Base-by-base conservation (phyloP, 225 moss, liverwort and hornwort species). In the Pleurozium schreberi region DNA sequence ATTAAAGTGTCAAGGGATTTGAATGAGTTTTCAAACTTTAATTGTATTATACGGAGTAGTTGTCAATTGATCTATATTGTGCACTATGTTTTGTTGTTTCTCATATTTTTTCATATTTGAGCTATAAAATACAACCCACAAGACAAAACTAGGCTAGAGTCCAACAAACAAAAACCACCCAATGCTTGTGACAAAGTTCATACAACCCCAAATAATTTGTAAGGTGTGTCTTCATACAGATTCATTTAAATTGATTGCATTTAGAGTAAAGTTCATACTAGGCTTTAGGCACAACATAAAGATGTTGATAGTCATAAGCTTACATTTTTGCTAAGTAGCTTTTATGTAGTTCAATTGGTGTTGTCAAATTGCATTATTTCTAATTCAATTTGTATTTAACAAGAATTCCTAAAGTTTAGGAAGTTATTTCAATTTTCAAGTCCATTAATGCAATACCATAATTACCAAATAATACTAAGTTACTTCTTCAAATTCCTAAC, bases 291-390 rank as follows among this genome's bases (percentile, higher is more conserved):
- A 11, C 4, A 47, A 12, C 0, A 12, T 0, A 31, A 49, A 11
- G 49, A 1, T 11, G 19, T 49, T 47, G 11, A 2, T 18, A 75
- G 19, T 49, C 0, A 2, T 47, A 75, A 75, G 7, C 19, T 75
- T 12, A 3, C 19, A 49, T 31, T 49, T 31, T 47, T 31, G 31
- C 49, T 2, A 12, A 74, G 45, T 3, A 2, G 0, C 42, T 42
- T 42, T 69, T 1, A 42, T 1, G 0, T 26, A 70, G 14, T 42
- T 1, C 16, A 43, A 16, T 1, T 43, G 0, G 5, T 43, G 2
- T 43, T 43, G 27, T 5, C 9, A 71, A 43, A 71, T 43, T 5
- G 15, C 43, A 26, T 43, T 70, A 43, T 43, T 45, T 73, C 5
- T 17, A 45, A 5, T 20, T 49, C 33, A 31, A 49, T 31, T 49